Evolutionary conservation across 768 basidiomycete genomes (phyloP).

Genomic region (Collybiopsis luxurians): DNA sequence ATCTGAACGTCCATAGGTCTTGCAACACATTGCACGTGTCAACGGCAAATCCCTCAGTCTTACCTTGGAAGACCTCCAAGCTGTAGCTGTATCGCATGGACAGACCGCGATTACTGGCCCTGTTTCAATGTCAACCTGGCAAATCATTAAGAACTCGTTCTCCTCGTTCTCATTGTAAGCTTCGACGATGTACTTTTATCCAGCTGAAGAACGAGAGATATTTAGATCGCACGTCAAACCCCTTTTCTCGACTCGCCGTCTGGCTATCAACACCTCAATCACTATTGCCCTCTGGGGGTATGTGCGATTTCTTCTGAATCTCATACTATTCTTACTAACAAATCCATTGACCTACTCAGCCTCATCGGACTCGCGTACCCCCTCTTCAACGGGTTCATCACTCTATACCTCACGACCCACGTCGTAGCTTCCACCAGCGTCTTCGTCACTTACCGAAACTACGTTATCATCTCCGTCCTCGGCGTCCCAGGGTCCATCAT

Average conservation of each 20-base stretch:
- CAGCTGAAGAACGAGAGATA: neutral
- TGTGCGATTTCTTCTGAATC: slow-evolving; percentile 13
- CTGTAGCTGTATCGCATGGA: slow-evolving; percentile 26
- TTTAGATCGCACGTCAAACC: slow-evolving; percentile 46
- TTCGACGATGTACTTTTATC: neutral
- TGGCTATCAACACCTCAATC: slow-evolving; percentile 45
- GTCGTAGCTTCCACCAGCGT: slow-evolving; percentile 21
- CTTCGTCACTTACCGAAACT: slow-evolving; percentile 42
- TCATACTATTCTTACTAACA: no score
- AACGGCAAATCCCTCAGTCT: slow-evolving; percentile 46
- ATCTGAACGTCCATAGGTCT: slow-evolving; percentile 28
- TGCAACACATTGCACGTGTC: slow-evolving; percentile 44
- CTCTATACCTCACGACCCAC: slow-evolving; percentile 41
- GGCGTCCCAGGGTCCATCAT: slow-evolving; percentile 48
- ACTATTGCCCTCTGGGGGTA: slow-evolving; percentile 53
- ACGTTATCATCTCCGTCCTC: slow-evolving; percentile 44
- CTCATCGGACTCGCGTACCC: slow-evolving; percentile 54
- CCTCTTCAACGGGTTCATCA: slow-evolving; percentile 50
- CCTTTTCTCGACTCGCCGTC: slow-evolving; percentile 41
- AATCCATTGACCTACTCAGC: no score
- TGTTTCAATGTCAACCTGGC: slow-evolving; percentile 26
- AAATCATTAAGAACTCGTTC: slow-evolving; percentile 31
- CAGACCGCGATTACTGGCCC: slow-evolving; percentile 11
- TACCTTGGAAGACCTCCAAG: slow-evolving; percentile 40
- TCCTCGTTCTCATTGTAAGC: slow-evolving; percentile 38